Conservation (phyloP, 331 rosid genomes). For the Acacia concinna region DNA sequence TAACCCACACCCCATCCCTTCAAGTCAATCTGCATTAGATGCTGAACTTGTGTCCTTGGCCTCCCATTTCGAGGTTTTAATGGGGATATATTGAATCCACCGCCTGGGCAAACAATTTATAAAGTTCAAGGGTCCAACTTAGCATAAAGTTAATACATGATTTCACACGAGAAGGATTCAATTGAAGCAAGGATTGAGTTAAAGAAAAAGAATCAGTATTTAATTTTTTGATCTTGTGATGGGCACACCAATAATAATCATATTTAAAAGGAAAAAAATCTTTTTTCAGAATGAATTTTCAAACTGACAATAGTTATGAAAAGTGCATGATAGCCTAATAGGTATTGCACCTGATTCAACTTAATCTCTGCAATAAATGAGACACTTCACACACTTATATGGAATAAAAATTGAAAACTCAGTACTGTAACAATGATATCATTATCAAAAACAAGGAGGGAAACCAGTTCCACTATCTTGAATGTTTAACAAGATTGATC, state of each 20-base stretch:
- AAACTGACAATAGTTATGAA: background rate
- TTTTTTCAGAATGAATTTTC: conserved; percentile 1
- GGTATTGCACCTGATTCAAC: background rate
- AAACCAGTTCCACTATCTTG: conserved; percentile 21
- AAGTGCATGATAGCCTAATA: background rate
- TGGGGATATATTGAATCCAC: conserved; percentile 93
- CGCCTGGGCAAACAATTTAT: conserved; percentile 58
- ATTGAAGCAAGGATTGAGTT: background rate
- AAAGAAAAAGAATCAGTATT: background rate
- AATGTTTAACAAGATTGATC: conserved; percentile 38
- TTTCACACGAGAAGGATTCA: conserved; percentile 8
- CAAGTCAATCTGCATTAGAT: conserved; percentile 96
- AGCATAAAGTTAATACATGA: conserved; percentile 20
- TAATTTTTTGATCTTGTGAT: background rate
- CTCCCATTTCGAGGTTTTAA: conserved; percentile 89
- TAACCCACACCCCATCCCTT: conserved; percentile 99
- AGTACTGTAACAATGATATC: background rate
- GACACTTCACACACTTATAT: background rate
- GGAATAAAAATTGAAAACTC: background rate
- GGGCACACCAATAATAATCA: conserved; percentile 3
- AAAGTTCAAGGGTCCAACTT: conserved; percentile 30
- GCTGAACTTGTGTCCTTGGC: conserved; percentile 97
- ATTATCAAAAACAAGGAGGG: background rate
- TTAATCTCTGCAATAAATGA: background rate
- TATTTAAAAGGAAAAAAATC: background rate